phyloP scores from a whole-genome alignment of 1,139 yeast species.

The Geotrichum macrosporum region DNA sequence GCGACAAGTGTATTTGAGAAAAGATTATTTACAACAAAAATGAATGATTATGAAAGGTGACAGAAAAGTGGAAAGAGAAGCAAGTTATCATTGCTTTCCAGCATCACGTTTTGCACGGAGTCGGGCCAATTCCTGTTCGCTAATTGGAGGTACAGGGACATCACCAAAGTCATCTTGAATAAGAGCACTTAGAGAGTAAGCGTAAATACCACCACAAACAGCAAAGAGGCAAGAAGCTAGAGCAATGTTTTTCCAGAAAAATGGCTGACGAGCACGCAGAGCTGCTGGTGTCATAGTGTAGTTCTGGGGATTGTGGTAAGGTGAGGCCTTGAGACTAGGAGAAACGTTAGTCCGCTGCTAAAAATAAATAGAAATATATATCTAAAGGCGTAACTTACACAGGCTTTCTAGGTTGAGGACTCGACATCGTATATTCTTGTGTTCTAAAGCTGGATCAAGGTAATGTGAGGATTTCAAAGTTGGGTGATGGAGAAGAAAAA shows the following conservation, averaged over 20 bases:
- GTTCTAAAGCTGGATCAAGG: too few species aligned
- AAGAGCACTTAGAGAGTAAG: conserved; percentile 67
- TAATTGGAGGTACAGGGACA: conserved; percentile 88
- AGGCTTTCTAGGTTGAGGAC: conserved; percentile 13
- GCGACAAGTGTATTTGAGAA: too few species aligned
- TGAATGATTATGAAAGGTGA: too few species aligned
- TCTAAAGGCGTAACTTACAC: conserved; percentile 9
- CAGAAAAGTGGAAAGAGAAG: too few species aligned
- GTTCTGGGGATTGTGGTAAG: conserved; percentile 70
- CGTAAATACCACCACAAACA: conserved; percentile 44
- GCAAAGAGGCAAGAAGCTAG: conserved; percentile 56
- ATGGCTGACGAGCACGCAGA: conserved; percentile 83
- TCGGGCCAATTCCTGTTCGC: conserved; percentile 68
- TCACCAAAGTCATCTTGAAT: conserved; percentile 81
- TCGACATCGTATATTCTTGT: too few species aligned
- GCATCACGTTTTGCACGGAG: conserved; percentile 35
- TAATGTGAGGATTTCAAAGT: too few species aligned
- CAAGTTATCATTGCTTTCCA: conserved; percentile 15
- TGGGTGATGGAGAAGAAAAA: conserved; percentile 4
- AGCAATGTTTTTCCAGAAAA: conserved; percentile 67
- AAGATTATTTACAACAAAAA: too few species aligned
- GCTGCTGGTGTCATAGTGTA: conserved; percentile 93
- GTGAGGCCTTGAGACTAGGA: conserved; percentile 36
- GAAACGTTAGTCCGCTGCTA: too few species aligned
- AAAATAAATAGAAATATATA: too few species aligned